phyloP scores from a whole-genome alignment of 1,284 basidiomycete species.

The Trichosporon faecale region DNA sequence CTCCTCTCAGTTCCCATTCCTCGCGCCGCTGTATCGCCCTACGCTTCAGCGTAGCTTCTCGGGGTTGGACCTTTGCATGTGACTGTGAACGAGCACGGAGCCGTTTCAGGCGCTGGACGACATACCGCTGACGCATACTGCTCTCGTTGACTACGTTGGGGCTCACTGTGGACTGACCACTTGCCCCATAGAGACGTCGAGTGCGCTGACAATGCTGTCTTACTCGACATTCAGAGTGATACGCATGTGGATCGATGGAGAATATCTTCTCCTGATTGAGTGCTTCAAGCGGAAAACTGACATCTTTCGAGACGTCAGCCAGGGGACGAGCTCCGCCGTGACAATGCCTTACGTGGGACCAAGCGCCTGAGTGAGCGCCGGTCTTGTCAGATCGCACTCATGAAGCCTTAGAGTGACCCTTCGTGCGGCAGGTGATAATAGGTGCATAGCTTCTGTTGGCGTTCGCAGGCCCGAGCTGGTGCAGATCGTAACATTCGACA shows the following conservation, averaged over 20 bases:
- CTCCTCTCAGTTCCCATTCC: too few species aligned
- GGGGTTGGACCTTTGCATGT: too few species aligned
- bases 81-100: too few species aligned
- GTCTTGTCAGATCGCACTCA: not conserved
- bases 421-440: not conserved
- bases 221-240: not conserved
- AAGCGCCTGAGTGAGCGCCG: not conserved
- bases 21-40: too few species aligned
- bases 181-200: not conserved
- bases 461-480: not conserved
- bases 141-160: not conserved
- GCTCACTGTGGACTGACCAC: not conserved
- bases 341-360: not conserved
- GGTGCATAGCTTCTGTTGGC: not conserved
- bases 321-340: not conserved
- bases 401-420: not conserved
- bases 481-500: not conserved
- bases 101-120: not conserved
- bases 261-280: not conserved
- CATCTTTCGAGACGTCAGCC: not conserved
- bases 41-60: too few species aligned
- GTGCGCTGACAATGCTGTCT: not conserved
- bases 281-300: not conserved
- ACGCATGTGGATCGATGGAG: not conserved
- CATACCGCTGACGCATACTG: not conserved